Base-by-base conservation (phyloP, 306 rosid genomes). In the Glycine soja region DNA sequence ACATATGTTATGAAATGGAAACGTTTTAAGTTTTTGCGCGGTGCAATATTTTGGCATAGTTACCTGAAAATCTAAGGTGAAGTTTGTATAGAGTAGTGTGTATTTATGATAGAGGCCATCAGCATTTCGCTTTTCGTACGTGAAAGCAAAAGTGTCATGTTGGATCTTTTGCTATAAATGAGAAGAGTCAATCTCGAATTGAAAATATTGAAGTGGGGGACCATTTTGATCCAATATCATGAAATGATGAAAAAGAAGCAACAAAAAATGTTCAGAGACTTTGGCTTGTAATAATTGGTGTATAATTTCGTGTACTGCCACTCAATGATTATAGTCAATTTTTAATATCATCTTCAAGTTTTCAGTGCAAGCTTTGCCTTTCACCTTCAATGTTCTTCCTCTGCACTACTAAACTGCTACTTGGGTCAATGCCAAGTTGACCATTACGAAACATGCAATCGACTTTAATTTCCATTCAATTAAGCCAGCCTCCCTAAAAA, bases 201-300 rank as follows among this genome's bases (percentile, higher is more conserved):
- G 16, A 46, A 66, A 43, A 52, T 73, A 56, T 40, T 57, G 42
- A 47, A 14, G 86, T 19, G 68, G 86, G 80, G 89, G 82, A 79
- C 84, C 87, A 82, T 86, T 83, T 79, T 67, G 2, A 77, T 58
- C 38, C 42, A 45, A 18, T 59, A 8, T 2, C 61, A 15, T 53
- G 34, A 54, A 36, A 1, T 13, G 10, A 13, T 42, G 56, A 38
- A 18, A 19, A 8, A 7, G 15, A 34, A 4, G 40, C 42, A 46
- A n/a, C 18, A 65, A 4, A 19, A 19, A 8, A 51, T 36, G 48
- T n/a, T 3, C 16, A 32, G 12, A 6, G 62, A 43, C 61, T 72
- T 70, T 46, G 76, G 48, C 47, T 42, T 4, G 6, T 70, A 79
- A 45, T 68, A 34, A 79, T 74, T 58, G 79, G 34, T 36, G 4